Conservation (phyloP, 129 eudicot genomes). For the Arctium minus region DNA sequence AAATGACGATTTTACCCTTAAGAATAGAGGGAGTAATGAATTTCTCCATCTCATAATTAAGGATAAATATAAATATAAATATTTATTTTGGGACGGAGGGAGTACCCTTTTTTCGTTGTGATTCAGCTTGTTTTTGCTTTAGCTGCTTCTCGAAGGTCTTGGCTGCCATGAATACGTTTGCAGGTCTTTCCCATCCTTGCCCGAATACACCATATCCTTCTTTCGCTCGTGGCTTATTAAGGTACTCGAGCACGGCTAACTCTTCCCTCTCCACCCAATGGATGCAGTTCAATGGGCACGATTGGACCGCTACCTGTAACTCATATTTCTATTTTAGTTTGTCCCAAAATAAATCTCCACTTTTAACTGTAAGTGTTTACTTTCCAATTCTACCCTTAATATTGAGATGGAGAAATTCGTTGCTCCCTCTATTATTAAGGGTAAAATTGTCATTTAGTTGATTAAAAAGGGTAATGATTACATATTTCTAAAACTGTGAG, state of each 20-base stretch:
- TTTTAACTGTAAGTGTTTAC: not conserved
- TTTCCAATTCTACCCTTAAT: not conserved
- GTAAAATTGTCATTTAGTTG: not conserved
- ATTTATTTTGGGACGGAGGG: not conserved
- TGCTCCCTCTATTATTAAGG: not conserved
- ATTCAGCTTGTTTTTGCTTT: constrained; percentile 39
- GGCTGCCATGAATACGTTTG: constrained; percentile 59
- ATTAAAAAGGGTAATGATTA: not conserved
- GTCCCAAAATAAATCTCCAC: not conserved
- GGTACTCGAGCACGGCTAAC: constrained; percentile 46
- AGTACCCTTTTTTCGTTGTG: not conserved
- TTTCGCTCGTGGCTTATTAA: constrained; percentile 50
- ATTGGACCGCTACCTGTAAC: constrained; percentile 54
- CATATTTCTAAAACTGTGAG: not conserved
- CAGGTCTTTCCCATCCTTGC: constrained; percentile 75
- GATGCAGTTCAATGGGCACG: constrained; percentile 75
- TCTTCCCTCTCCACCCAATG: constrained; percentile 67
- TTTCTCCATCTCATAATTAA: not conserved
- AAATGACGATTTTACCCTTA: not conserved
- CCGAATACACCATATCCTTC: constrained; percentile 63
- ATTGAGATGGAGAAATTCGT: not conserved
- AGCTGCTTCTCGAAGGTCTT: constrained; percentile 43
- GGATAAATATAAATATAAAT: not conserved
- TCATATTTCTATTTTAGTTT: too few species aligned
- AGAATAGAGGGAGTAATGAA: not conserved